Evolutionary conservation across 2,329 filamentous ascomycete species (phyloP).

Genomic region (Fusarium sp.): DNA sequence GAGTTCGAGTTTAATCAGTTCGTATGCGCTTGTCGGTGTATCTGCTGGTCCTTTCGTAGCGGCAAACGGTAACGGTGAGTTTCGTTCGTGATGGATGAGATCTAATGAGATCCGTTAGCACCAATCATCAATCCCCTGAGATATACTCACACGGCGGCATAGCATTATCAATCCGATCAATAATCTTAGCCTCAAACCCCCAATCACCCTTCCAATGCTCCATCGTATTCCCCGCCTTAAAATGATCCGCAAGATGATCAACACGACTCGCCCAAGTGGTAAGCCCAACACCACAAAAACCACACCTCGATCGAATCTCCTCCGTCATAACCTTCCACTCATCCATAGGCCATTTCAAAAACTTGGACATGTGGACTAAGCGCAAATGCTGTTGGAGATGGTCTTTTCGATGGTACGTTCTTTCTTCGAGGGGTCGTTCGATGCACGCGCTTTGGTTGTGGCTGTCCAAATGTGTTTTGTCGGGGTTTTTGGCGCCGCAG

Average conservation of each 20-base stretch:
- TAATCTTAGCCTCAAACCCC: conserved; percentile 55
- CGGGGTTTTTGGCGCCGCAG: conserved; percentile 52
- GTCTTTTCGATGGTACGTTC: conserved; percentile 59
- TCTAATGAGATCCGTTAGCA: conserved; percentile 23
- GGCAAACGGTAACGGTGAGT: conserved; percentile 33
- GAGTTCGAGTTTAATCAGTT: conserved; percentile 34
- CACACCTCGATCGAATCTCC: conserved; percentile 55
- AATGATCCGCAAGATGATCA: conserved; percentile 57
- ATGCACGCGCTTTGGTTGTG: conserved; percentile 60
- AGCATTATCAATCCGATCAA: conserved; percentile 56
- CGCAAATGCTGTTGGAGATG: conserved; percentile 58
- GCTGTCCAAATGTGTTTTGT: conserved; percentile 50
- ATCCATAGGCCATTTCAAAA: conserved; percentile 37
- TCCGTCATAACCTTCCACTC: conserved; percentile 55
- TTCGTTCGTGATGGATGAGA: conserved; percentile 40
- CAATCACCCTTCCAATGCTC: conserved; percentile 59
- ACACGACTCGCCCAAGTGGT: conserved; percentile 53
- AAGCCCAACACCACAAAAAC: conserved; percentile 55
- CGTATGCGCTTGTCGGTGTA: conserved; percentile 39
- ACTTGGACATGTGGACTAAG: conserved; percentile 57
- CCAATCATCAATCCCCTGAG: rapidly evolving
- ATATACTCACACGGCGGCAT: conserved; percentile 55
- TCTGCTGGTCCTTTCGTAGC: conserved; percentile 38
- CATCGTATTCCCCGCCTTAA: conserved; percentile 56
- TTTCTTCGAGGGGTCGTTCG: conserved; percentile 51